Evolutionary conservation across 768 basidiomycete genomes (phyloP).

Genomic region (Hypholoma fasciculare): DNA sequence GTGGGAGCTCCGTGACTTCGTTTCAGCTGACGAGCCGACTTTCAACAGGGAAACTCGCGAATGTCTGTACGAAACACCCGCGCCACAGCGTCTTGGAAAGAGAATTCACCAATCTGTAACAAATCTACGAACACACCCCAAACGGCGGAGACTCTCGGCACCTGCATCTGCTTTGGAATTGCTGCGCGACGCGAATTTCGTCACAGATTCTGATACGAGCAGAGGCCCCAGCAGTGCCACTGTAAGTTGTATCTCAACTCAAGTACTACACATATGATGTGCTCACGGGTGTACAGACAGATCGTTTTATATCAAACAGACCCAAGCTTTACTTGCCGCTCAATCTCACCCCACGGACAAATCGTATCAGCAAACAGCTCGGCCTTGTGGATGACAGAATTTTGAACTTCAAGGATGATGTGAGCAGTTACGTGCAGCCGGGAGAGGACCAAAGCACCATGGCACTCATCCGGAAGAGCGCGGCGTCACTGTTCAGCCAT

Average conservation of each 20-base stretch:
- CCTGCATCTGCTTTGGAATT: neutral
- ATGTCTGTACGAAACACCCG: conserved; percentile 19
- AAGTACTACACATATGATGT: neutral
- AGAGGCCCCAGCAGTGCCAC: conserved; percentile 11
- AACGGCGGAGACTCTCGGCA: conserved; percentile 21
- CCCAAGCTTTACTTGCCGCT: conserved; percentile 54
- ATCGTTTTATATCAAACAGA: conserved; percentile 60
- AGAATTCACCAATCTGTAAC: conserved; percentile 21
- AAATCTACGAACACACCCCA: conserved; percentile 21
- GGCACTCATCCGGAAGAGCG: conserved; percentile 50
- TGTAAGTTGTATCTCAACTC: conserved; percentile 5
- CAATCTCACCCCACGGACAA: conserved; percentile 65
- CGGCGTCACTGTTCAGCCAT: conserved; percentile 47
- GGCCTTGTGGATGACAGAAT: conserved; percentile 59
- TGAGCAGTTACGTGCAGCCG: conserved; percentile 13
- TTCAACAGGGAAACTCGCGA: neutral
- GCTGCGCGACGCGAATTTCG: conserved; percentile 11
- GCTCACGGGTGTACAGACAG: conserved; percentile 37
- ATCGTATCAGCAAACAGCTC: conserved; percentile 61
- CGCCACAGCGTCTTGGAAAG: conserved; percentile 7
- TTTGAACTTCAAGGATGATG: conserved; percentile 49
- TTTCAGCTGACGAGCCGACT: too few relatives aligned
- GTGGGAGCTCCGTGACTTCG: too few relatives aligned
- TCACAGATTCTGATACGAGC: conserved; percentile 1
- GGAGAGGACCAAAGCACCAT: conserved; percentile 40